These are phyloP conservation scores for Cutaneotrichosporon daszewskae DNA, from an alignment of 1,284 basidiomycete species.

Conservation along the genomic window DNA sequence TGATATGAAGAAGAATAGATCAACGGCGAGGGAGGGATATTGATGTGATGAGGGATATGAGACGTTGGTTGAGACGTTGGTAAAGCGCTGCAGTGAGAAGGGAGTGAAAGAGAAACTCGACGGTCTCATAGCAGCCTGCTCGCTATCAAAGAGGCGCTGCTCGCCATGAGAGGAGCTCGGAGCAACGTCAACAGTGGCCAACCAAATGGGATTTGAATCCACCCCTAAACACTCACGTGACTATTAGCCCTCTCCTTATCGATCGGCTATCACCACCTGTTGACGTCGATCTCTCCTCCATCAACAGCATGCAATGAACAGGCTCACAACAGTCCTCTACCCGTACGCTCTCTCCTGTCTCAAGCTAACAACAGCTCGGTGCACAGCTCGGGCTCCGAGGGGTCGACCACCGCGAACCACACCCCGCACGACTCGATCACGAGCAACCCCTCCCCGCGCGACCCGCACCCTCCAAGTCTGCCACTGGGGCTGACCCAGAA, in stretches of 20 bases:
- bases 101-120: no score
- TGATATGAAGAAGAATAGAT: no score
- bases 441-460: slow-evolving; percentile 1
- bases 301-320: slow-evolving; percentile 18
- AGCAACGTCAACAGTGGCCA: no score
- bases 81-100: no score
- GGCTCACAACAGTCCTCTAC: slow-evolving; percentile 24
- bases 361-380: background rate
- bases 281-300: background rate
- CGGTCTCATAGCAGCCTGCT: no score
- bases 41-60: no score
- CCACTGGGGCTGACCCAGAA: slow-evolving; percentile 4
- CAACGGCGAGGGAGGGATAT: no score
- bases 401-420: slow-evolving; percentile 2
- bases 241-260: background rate
- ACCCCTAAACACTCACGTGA: no score
- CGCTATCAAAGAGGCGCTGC: no score
- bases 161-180: no score
- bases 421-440: slow-evolving; percentile 3
- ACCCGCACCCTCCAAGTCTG: slow-evolving; percentile 3
- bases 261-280: background rate
- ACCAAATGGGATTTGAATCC: no score
- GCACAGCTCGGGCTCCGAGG: slow-evolving; percentile 14
- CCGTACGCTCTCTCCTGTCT: slow-evolving; percentile 15
- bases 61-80: no score